These are phyloP conservation scores for Neofusicoccum cordaticola DNA, from an alignment of 2,329 filamentous ascomycete species.

Conservation along the genomic window DNA sequence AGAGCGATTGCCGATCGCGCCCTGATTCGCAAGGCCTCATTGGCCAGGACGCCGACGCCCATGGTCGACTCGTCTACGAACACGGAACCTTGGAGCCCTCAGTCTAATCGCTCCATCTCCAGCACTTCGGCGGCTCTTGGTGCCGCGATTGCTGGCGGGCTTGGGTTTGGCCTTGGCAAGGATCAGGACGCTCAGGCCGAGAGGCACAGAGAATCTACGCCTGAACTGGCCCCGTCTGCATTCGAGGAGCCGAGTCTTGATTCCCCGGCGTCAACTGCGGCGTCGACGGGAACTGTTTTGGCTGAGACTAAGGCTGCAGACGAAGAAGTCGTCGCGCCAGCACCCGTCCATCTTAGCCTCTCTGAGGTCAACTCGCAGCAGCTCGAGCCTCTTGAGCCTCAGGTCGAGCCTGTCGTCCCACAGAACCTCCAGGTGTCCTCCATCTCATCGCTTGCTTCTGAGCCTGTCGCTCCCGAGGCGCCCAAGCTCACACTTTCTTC, in stretches of 20 bases:
- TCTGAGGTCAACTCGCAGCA: slow-evolving; percentile 12
- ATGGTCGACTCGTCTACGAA: slow-evolving; percentile 63
- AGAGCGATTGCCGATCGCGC: slow-evolving; percentile 5
- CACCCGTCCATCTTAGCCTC: background rate
- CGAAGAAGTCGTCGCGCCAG: background rate
- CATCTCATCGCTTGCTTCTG: slow-evolving; percentile 13
- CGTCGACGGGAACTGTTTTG: slow-evolving; percentile 18
- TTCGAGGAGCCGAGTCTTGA: slow-evolving; percentile 8
- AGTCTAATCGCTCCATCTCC: slow-evolving; percentile 24
- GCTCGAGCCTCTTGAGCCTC: slow-evolving; percentile 9
- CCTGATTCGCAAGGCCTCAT: slow-evolving; percentile 15
- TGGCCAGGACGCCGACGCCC: slow-evolving; percentile 29
- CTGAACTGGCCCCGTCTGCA: slow-evolving; percentile 14
- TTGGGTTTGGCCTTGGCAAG: slow-evolving; percentile 27
- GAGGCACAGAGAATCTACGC: background rate
- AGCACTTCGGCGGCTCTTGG: slow-evolving; percentile 22
- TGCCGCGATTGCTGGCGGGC: slow-evolving; percentile 20
- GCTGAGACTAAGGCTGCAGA: slow-evolving; percentile 10
- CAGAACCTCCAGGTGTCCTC: slow-evolving; percentile 13
- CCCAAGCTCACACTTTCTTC: slow-evolving; percentile 15
- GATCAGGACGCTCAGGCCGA: background rate
- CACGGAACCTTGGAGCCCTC: slow-evolving; percentile 58
- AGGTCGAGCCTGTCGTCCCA: slow-evolving; percentile 4
- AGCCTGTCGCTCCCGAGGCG: slow-evolving; percentile 1
- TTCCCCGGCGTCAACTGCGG: slow-evolving; percentile 5